Evolutionary conservation across 371 early-diverging fungal genomes (phyloP).

Genomic region (Conidiobolus incongruus): DNA sequence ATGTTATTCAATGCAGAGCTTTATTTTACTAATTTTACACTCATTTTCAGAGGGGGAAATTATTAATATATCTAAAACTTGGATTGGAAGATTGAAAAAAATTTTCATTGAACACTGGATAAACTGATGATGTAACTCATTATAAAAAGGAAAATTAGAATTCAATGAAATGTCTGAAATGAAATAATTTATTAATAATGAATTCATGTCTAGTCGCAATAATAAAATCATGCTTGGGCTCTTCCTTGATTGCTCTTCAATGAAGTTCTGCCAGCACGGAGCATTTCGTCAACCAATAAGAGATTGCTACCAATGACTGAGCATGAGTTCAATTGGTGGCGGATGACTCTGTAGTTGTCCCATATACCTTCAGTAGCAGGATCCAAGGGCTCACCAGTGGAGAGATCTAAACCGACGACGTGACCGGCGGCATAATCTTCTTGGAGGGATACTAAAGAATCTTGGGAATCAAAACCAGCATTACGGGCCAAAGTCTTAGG

Average conservation of each 20-base stretch:
- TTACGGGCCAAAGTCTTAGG: slow-evolving; percentile 93
- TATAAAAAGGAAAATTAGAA: too few species aligned
- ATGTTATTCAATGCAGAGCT: too few species aligned
- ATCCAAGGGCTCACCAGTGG: slow-evolving; percentile 87
- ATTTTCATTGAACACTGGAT: too few species aligned
- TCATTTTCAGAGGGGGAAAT: too few species aligned
- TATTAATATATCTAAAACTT: too few species aligned
- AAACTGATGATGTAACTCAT: too few species aligned
- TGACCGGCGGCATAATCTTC: slow-evolving; percentile 84
- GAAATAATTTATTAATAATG: too few species aligned
- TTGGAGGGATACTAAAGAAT: slow-evolving; percentile 80
- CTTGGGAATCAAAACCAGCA: slow-evolving; percentile 93
- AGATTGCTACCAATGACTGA: slow-evolving; percentile 95
- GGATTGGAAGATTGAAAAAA: too few species aligned
- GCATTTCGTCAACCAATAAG: slow-evolving; percentile 98
- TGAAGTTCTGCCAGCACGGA: slow-evolving; percentile 75
- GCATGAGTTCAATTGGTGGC: slow-evolving; percentile 88
- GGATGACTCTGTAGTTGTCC: slow-evolving; percentile 95
- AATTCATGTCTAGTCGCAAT: too few species aligned
- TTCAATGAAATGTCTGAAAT: too few species aligned
- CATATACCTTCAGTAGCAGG: slow-evolving; percentile 85
- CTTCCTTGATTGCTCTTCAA: slow-evolving; percentile 16
- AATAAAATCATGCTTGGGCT: too few species aligned
- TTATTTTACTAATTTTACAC: too few species aligned
- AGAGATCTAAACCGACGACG: slow-evolving; percentile 80